These are phyloP conservation scores for Xylariomycetidae sp. DNA, from an alignment of 2,329 filamentous ascomycete species.

Conservation along the genomic window DNA sequence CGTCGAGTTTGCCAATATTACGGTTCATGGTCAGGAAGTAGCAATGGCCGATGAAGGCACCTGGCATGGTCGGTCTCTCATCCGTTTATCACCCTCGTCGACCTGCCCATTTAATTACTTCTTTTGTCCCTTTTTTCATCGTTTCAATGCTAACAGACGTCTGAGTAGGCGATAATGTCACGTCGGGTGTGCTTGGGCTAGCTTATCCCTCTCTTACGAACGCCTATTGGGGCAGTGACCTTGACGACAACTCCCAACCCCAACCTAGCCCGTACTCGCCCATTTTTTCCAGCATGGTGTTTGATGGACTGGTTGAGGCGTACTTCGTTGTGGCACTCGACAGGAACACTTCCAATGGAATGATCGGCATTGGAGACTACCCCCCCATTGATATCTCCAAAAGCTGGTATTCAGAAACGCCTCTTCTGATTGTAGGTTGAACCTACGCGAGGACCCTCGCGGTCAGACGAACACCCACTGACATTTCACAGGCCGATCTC, in stretches of 20 bases:
- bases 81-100: not conserved
- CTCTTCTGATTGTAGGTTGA: conserved; percentile 39
- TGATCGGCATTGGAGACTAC: conserved; percentile 42
- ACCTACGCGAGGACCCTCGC: no score
- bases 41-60: conserved; percentile 42
- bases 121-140: no score
- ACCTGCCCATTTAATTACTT: no score
- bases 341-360: conserved; percentile 38
- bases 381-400: conserved; percentile 30
- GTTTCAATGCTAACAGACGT: not conserved
- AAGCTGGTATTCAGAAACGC: conserved; percentile 24
- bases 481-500: conserved; percentile 37
- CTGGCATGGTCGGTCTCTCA: conserved; percentile 34
- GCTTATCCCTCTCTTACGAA: conserved; percentile 46
- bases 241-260: conserved; percentile 31
- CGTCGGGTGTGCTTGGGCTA: conserved; percentile 45
- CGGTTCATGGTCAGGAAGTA: conserved; percentile 39
- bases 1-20: conserved; percentile 38
- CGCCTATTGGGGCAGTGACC: conserved; percentile 35
- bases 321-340: conserved; percentile 43
- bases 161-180: conserved; percentile 32
- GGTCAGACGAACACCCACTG: no score
- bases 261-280: conserved; percentile 39
- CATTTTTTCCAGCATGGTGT: conserved; percentile 42
- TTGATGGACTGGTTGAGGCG: conserved; percentile 37